Evolutionary conservation across 148 eudicot species (phyloP).

Genomic region (Chenopodium quinoa): DNA sequence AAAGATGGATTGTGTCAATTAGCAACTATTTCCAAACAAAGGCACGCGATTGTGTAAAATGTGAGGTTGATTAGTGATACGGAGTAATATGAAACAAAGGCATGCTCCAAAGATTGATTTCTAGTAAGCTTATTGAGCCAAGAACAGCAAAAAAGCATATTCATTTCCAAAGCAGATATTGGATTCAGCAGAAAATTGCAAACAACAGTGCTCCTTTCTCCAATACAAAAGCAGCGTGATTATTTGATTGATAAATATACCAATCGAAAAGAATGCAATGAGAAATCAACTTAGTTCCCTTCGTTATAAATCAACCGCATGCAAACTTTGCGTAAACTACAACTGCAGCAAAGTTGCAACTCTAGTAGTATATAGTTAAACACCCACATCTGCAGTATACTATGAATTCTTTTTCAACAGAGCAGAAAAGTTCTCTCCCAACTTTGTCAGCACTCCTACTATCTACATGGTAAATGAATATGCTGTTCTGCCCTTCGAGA

Average conservation of each 20-base stretch:
- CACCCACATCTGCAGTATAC: background rate
- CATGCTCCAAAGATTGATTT: background rate
- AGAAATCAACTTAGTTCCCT: slow-evolving; percentile 7
- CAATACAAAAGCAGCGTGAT: slow-evolving; percentile 10
- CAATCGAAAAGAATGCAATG: slow-evolving; percentile 20
- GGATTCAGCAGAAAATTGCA: background rate
- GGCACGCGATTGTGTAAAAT: no score
- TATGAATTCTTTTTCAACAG: background rate
- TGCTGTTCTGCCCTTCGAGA: background rate
- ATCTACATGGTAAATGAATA: slow-evolving; percentile 19
- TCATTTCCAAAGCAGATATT: background rate
- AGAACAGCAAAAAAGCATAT: background rate
- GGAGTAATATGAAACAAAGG: background rate
- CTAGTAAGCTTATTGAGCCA: background rate
- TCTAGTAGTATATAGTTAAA: background rate
- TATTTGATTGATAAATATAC: slow-evolving; percentile 11
- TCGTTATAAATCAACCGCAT: slow-evolving; percentile 9
- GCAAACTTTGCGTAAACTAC: slow-evolving; percentile 12
- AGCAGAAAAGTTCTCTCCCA: background rate
- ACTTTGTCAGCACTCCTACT: slow-evolving; percentile 7
- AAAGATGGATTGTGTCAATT: no score
- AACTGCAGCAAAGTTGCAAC: slow-evolving; percentile 11
- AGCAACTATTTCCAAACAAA: no score
- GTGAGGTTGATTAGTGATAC: background rate
- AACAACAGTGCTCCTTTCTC: background rate